Conservation (phyloP, 2,329 filamentous ascomycete genomes). For the Sporothrix euskadiensis region DNA sequence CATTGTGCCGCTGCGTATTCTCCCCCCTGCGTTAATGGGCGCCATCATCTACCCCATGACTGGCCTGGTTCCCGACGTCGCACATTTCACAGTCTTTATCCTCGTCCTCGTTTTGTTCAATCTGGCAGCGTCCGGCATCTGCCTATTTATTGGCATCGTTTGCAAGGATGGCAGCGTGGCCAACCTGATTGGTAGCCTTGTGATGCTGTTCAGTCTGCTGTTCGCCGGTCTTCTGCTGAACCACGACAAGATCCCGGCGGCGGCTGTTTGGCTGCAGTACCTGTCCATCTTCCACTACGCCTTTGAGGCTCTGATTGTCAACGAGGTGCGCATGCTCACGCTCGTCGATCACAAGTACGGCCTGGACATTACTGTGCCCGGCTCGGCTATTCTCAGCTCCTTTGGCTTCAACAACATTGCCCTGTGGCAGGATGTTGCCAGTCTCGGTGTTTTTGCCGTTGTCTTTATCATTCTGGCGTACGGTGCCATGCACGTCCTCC, state of each 20-base stretch:
- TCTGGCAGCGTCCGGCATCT: slow-evolving; percentile 87
- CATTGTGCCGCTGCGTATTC: slow-evolving; percentile 87
- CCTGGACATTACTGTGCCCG: slow-evolving; percentile 92
- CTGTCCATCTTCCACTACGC: slow-evolving; percentile 98
- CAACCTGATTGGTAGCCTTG: slow-evolving; percentile 87
- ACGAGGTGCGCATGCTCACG: slow-evolving; percentile 88
- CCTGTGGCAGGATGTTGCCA: slow-evolving; percentile 80
- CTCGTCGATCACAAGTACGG: slow-evolving; percentile 94
- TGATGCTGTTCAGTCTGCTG: slow-evolving; percentile 95
- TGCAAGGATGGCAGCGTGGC: slow-evolving; percentile 90
- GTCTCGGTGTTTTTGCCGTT: slow-evolving; percentile 77
- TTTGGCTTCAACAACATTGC: slow-evolving; percentile 92
- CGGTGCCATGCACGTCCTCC: slow-evolving; percentile 84
- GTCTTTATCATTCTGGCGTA: slow-evolving; percentile 88
- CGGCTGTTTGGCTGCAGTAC: slow-evolving; percentile 86
- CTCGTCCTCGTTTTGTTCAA: slow-evolving; percentile 94
- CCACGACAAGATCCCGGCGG: slow-evolving; percentile 83
- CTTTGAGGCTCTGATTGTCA: slow-evolving; percentile 94
- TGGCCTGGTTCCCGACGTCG: slow-evolving; percentile 76
- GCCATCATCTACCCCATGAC: slow-evolving; percentile 98
- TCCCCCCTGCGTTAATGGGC: slow-evolving; percentile 93
- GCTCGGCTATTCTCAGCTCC: slow-evolving; percentile 87
- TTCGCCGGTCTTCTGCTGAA: slow-evolving; percentile 95
- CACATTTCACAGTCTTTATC: slow-evolving; percentile 88
- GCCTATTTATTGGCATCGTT: slow-evolving; percentile 92